These are phyloP conservation scores for Neurospora tetrasperma DNA, from an alignment of 495 filamentous ascomycete genomes.

Conservation along the genomic window DNA sequence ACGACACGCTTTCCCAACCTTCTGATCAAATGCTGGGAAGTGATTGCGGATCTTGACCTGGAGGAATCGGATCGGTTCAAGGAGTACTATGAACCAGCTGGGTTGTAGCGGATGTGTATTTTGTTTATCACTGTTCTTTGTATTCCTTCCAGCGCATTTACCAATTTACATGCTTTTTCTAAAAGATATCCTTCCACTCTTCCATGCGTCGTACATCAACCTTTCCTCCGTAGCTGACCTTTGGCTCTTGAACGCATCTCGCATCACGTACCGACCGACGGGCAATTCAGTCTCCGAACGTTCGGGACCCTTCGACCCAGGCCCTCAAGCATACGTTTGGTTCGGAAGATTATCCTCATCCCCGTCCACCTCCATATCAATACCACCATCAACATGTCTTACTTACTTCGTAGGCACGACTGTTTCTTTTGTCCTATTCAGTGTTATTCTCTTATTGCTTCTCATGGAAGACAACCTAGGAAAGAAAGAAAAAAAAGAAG, in stretches of 20 bases:
- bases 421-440: neutral
- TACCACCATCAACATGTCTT: too few relatives aligned
- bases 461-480: neutral
- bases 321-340: neutral
- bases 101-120: neutral
- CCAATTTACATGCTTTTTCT: neutral
- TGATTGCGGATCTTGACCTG: conserved; percentile 56
- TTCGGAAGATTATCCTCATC: neutral
- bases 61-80: conserved; percentile 62
- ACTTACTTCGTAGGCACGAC: too few relatives aligned
- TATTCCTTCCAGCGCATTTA: neutral
- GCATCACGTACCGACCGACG: neutral
- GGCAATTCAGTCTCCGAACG: neutral
- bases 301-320: neutral
- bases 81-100: conserved; percentile 50
- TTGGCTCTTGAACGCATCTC: neutral
- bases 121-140: neutral
- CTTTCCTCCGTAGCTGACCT: neutral
- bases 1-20: conserved; percentile 69
- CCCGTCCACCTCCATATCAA: neutral
- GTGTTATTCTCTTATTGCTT: neutral
- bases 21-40: conserved; percentile 67
- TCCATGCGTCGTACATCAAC: neutral
- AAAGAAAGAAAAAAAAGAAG: too few relatives aligned
- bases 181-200: neutral